These are phyloP conservation scores for Rhodotorula sp. DNA, from an alignment of 1,284 basidiomycete species.

Conservation along the genomic window DNA sequence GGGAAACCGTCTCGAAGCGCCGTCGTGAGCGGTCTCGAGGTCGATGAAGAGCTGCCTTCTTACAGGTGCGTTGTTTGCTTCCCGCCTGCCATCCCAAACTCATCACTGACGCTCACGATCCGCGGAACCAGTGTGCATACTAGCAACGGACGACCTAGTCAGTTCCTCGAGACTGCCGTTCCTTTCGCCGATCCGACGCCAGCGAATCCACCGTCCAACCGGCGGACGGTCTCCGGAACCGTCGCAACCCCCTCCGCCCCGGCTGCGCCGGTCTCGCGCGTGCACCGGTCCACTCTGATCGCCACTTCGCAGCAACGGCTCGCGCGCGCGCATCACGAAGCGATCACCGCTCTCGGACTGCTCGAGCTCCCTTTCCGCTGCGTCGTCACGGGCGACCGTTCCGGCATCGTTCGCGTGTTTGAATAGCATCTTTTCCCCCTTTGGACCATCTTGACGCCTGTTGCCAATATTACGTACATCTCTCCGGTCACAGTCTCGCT, in stretches of 20 bases:
- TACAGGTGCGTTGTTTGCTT: conserved; percentile 60
- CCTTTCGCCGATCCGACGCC: background rate
- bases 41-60: conserved; percentile 63
- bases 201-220: conserved; percentile 9
- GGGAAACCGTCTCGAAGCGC: conserved; percentile 63
- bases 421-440: conserved; percentile 21
- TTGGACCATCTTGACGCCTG: background rate
- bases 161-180: conserved; percentile 24
- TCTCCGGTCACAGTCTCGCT: background rate
- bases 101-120: background rate
- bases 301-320: conserved; percentile 74
- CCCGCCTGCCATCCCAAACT: background rate
- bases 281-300: conserved; percentile 70
- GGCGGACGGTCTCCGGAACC: background rate
- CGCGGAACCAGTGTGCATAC: conserved; percentile 17
- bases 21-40: conserved; percentile 67
- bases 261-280: conserved; percentile 13
- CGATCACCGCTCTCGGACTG: conserved; percentile 72
- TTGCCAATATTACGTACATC: background rate
- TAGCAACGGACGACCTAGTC: conserved; percentile 23
- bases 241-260: background rate
- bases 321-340: conserved; percentile 75
- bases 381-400: conserved; percentile 77
- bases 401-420: conserved; percentile 74
- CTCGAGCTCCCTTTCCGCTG: conserved; percentile 85